These are phyloP conservation scores for Saksenaea oblongispora DNA, from an alignment of 371 early-diverging fungal genomes.

Conservation along the genomic window DNA sequence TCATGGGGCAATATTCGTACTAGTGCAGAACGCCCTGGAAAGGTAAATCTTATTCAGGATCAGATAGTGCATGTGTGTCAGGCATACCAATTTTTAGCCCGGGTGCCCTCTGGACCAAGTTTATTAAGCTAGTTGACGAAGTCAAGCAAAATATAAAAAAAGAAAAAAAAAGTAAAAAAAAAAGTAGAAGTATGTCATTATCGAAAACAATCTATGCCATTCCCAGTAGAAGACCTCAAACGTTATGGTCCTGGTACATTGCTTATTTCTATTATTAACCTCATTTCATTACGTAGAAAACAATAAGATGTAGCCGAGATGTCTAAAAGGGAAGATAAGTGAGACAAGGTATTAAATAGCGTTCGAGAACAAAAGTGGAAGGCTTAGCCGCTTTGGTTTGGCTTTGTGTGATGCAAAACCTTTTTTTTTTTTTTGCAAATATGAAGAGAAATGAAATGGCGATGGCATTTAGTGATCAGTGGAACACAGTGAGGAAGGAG, in stretches of 20 bases:
- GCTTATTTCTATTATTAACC: too few species aligned
- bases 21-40: not conserved
- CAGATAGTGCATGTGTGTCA: not conserved
- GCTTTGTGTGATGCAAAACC: not conserved
- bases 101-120: not conserved
- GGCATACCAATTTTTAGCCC: too few species aligned
- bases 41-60: not conserved
- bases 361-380: not conserved
- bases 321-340: too few species aligned
- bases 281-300: too few species aligned
- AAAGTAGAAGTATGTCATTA: too few species aligned
- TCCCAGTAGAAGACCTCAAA: too few species aligned
- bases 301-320: too few species aligned
- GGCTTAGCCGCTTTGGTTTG: not conserved
- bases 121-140: not conserved
- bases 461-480: not conserved
- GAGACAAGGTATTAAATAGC: too few species aligned
- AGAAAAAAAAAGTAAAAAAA: not conserved
- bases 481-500: not conserved
- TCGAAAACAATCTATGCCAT: too few species aligned
- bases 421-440: not conserved
- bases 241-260: too few species aligned
- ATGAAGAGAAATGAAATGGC: not conserved
- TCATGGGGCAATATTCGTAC: not conserved
- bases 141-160: not conserved